A percentile compares a stretch with the other conserved stretches of the same genome.
Evolutionary conservation across 306 rosid species (phyloP).

Genomic region (Cercis canadensis): DNA sequence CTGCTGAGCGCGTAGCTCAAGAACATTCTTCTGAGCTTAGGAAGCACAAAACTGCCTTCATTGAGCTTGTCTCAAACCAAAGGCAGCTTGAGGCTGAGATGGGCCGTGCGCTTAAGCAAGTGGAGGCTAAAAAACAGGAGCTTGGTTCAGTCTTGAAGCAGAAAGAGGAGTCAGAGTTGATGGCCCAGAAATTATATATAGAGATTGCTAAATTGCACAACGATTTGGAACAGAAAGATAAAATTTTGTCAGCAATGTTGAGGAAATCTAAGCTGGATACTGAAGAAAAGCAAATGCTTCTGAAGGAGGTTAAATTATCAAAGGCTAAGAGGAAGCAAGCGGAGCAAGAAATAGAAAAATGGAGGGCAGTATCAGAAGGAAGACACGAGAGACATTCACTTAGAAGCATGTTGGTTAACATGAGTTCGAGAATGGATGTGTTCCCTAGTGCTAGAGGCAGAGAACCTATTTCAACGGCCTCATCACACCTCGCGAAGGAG

Average conservation of each 20-base stretch:
- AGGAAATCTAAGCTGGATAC: conserved; percentile 84
- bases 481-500: conserved; percentile 56
- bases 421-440: conserved; percentile 65
- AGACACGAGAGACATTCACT: conserved; percentile 79
- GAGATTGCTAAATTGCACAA: conserved; percentile 75
- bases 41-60: conserved; percentile 92
- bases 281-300: conserved; percentile 81
- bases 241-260: conserved; percentile 90
- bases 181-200: conserved; percentile 71
- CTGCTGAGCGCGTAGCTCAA: conserved; percentile 58
- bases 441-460: conserved; percentile 50
- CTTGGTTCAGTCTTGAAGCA: conserved; percentile 61
- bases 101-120: conserved; percentile 65
- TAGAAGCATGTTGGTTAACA: conserved; percentile 72
- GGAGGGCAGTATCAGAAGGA: conserved; percentile 85
- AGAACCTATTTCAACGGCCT: conserved; percentile 51
- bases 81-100: conserved; percentile 90
- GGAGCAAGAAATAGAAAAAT: conserved; percentile 74
- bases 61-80: conserved; percentile 88
- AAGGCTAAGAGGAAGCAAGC: conserved; percentile 94
- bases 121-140: conserved; percentile 72
- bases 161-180: conserved; percentile 80
- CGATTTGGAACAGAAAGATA: conserved; percentile 94
- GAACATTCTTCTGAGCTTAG: conserved; percentile 85
- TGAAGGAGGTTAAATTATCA: conserved; percentile 82